Evolutionary conservation across 768 basidiomycete genomes (phyloP).

Genomic region (Pleurotus giganteus): DNA sequence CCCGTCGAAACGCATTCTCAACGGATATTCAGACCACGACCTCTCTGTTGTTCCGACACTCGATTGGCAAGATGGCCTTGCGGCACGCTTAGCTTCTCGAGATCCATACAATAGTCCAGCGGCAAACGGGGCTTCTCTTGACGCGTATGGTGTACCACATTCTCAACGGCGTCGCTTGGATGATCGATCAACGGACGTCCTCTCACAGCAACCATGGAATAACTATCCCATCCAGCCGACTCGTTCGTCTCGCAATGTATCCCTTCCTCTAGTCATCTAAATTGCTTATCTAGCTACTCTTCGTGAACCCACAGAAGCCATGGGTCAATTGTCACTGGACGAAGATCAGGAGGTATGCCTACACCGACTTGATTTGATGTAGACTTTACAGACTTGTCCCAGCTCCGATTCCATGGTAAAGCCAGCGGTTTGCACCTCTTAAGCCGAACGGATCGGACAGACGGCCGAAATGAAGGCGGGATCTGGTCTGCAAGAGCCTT

Average conservation of each 20-base stretch:
- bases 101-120: neutral
- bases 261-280: neutral
- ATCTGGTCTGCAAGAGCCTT: constrained; percentile 47
- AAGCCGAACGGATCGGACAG: constrained; percentile 61
- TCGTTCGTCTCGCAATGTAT: neutral
- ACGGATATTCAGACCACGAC: constrained; percentile 44
- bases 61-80: constrained; percentile 79
- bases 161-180: constrained; percentile 7
- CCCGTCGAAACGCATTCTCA: constrained; percentile 7
- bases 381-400: constrained; percentile 11
- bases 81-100: constrained; percentile 45
- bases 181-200: neutral
- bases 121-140: neutral
- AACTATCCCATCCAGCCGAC: neutral
- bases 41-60: constrained; percentile 63
- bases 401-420: constrained; percentile 86
- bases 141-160: constrained; percentile 3
- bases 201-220: neutral
- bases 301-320: constrained; percentile 48
- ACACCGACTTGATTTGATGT: neutral
- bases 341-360: constrained; percentile 67
- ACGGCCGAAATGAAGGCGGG: constrained; percentile 66
- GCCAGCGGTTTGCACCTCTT: constrained; percentile 75
- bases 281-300: constrained; percentile 10
- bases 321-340: constrained; percentile 72